Percentiles rank a stretch among this genome's conserved stretches.
Evolutionary conservation across 805 yeast genomes (phyloP).

Genomic region (Cyberlindnera maclurae): DNA sequence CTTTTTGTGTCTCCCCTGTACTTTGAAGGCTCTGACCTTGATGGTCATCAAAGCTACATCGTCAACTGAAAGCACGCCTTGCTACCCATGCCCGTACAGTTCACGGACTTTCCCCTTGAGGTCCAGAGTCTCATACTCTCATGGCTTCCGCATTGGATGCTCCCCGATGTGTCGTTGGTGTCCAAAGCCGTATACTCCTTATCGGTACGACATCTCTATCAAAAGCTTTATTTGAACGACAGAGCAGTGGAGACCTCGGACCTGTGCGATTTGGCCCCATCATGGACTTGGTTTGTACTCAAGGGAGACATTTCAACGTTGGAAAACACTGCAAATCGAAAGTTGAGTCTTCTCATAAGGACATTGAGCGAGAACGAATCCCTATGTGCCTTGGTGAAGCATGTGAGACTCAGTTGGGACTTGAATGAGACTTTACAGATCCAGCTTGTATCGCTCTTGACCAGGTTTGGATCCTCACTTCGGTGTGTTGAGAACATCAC

Average conservation of each 20-base stretch:
- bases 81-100: neutral
- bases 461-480: conserved; percentile 25
- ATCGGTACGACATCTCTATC: conserved; percentile 28
- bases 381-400: conserved; percentile 25
- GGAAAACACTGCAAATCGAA: conserved; percentile 13
- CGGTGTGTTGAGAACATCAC: conserved; percentile 34
- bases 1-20: neutral
- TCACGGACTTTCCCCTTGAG: conserved; percentile 17
- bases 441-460: conserved; percentile 23
- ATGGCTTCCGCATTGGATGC: conserved; percentile 29
- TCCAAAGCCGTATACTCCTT: conserved; percentile 25
- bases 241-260: conserved; percentile 32
- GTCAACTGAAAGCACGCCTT: no score
- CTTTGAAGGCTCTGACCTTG: no score
- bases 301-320: neutral
- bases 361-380: conserved; percentile 20
- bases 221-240: conserved; percentile 34
- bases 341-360: conserved; percentile 22
- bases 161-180: conserved; percentile 22
- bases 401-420: conserved; percentile 39
- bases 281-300: conserved; percentile 30
- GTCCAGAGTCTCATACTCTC: conserved; percentile 10
- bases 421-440: conserved; percentile 27
- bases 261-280: conserved; percentile 29
- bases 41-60: no score